Base-by-base conservation (phyloP, 352 stramenopile species). In the Phytophthora boehmeriae region DNA sequence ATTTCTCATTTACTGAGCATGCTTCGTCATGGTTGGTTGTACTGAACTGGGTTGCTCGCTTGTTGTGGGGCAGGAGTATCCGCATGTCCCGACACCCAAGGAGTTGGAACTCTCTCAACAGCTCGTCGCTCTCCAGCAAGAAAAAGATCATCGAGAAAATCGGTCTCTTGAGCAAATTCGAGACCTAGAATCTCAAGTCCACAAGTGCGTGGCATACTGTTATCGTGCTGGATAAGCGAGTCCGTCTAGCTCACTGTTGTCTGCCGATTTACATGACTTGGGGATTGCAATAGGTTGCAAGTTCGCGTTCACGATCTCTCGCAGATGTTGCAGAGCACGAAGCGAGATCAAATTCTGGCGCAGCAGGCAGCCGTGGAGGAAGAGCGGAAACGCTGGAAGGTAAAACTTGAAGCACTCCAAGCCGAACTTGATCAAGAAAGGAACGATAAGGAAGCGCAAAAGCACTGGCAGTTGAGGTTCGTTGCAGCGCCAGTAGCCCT, bases 361-460 rank as follows among this genome's bases (percentile, higher is more conserved):
- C 70, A 89, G 42, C 80, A 91, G 53, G 42, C 52, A 2, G 76
- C 80, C 0, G 59, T 91, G 6, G 68, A 86, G 34, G 36, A 69
- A 5, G 84, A 93, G 41, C 71, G 84, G 22, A 45, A 41, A 10
- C 17, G 67, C 0, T 91, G 80, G 78, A 77, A 73, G 38, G 41
- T 57, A 8, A 75, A 63, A 22, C 23, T 93, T 2, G 51, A 59
- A 11, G 64, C 36, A 5, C 58, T 93, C 8, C 59, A 89, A 44
- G 20, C 45, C 9, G 68, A 89, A 30, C 65, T 92, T 2, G 63
- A 84, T 23, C 70, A 86, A 52, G 76, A 90, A 53, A 79, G 74
- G 35, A 84, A 90, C 59, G 78, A 88, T 54, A 87, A 92, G 61
- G 77, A 88, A 50, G 80, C 78, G 0, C 80, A 93, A 39, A 84